Percentiles rank a stretch among this genome's conserved stretches.
These are phyloP conservation scores for Umbelopsis ramanniana DNA, from an alignment of 192 early-diverging fungal genomes.

Conservation along the genomic window DNA sequence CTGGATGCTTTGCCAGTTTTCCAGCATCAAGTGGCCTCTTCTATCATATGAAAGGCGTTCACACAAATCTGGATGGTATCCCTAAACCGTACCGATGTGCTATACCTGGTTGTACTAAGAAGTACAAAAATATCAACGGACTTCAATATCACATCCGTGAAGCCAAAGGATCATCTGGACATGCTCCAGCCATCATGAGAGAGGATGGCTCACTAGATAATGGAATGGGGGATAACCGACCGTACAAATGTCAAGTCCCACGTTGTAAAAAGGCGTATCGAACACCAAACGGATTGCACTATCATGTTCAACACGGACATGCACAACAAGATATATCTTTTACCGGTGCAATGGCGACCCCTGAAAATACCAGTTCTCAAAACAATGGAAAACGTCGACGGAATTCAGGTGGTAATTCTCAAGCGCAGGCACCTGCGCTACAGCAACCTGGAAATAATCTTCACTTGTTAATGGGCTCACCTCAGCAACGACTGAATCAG, in stretches of 20 bases:
- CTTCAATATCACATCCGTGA: conserved; percentile 78
- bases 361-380: not conserved
- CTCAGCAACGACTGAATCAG: conserved; percentile 1
- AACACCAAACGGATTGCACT: conserved; percentile 45
- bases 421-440: conserved; percentile 18
- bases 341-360: not conserved
- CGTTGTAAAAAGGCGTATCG: conserved; percentile 49
- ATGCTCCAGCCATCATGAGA: conserved; percentile 19
- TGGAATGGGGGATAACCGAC: conserved; percentile 21
- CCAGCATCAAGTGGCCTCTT: conserved; percentile 40
- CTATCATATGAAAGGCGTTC: conserved; percentile 46
- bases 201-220: conserved; percentile 6
- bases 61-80: conserved; percentile 31
- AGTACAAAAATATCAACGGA: conserved; percentile 87
- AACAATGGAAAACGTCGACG: conserved; percentile 5
- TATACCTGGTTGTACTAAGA: conserved; percentile 66
- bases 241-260: conserved; percentile 40
- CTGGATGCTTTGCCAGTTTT: conserved; percentile 36
- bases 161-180: conserved; percentile 45
- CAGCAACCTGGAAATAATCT: conserved; percentile 17
- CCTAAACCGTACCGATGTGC: conserved; percentile 70
- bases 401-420: conserved; percentile 30
- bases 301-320: conserved; percentile 44
- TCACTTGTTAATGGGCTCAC: conserved; percentile 10
- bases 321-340: not conserved